Conservation (phyloP, 2,329 filamentous ascomycete species). For the Fusarium tricinctum region DNA sequence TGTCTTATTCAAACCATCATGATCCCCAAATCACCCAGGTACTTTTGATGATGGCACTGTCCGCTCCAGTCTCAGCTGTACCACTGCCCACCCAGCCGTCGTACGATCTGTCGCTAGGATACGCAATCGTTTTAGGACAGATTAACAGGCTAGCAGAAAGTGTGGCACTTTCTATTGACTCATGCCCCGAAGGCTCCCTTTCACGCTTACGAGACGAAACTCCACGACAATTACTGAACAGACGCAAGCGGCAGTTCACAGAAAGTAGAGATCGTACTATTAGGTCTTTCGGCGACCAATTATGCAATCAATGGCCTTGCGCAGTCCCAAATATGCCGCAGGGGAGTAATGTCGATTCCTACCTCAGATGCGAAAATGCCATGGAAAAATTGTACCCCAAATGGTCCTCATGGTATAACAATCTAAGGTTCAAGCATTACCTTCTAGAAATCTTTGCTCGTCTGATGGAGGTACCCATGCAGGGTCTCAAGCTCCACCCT, state of each 20-base stretch:
- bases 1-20: slow-evolving; percentile 27
- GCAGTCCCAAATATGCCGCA: neutral
- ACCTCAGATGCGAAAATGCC: neutral
- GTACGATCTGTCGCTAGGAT: neutral
- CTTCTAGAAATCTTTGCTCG: slow-evolving; percentile 1
- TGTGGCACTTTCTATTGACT: neutral
- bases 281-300: neutral
- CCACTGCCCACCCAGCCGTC: neutral
- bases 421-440: slow-evolving; percentile 31
- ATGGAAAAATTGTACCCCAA: neutral
- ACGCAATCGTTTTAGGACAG: neutral
- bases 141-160: neutral
- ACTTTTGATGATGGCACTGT: slow-evolving; percentile 8
- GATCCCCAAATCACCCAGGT: slow-evolving; percentile 29
- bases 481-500: neutral
- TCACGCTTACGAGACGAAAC: neutral
- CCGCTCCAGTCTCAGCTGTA: neutral
- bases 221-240: neutral
- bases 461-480: slow-evolving; percentile 7
- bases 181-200: neutral
- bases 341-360: neutral
- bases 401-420: slow-evolving; percentile 4
- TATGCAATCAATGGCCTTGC: slow-evolving; percentile 1
- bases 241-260: neutral
- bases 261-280: neutral